Evolutionary conservation across 2,329 filamentous ascomycete species (phyloP).

Genomic region (Graphiopsis chlorocephala): DNA sequence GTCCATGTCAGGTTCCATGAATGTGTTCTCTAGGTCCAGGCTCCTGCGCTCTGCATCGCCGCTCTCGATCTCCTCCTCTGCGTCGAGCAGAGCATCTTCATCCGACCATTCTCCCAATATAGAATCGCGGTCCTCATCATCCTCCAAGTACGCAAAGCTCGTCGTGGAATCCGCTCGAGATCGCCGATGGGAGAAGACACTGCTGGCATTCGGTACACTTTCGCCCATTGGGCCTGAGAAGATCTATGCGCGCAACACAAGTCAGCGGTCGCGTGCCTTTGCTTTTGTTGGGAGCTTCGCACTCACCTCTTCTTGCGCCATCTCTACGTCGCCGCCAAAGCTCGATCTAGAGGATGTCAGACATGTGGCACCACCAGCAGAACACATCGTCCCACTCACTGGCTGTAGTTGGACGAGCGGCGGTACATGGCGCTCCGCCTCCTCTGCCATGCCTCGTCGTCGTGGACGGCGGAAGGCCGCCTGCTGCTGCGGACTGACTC

Average conservation of each 20-base stretch:
- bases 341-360: constrained; percentile 51
- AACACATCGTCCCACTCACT: constrained; percentile 38
- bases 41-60: constrained; percentile 34
- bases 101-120: constrained; percentile 47
- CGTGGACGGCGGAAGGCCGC: constrained; percentile 7
- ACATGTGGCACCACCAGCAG: not conserved
- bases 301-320: constrained; percentile 79
- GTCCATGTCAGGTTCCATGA: constrained; percentile 36
- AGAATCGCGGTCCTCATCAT: constrained; percentile 57
- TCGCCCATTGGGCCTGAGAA: constrained; percentile 93
- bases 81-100: constrained; percentile 49
- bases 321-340: constrained; percentile 93
- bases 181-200: constrained; percentile 85
- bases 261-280: not conserved
- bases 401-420: constrained; percentile 67
- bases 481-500: constrained; percentile 7
- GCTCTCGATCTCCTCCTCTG: constrained; percentile 44
- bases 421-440: constrained; percentile 49
- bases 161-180: constrained; percentile 76
- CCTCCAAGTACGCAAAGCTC: constrained; percentile 84
- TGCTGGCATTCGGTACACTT: constrained; percentile 89
- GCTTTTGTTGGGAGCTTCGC: not conserved
- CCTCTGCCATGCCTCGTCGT: constrained; percentile 14
- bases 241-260: constrained; percentile 43
- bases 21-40: constrained; percentile 37